A percentile compares a stretch with the other conserved stretches of the same genome.
Evolutionary conservation across 2,329 filamentous ascomycete species (phyloP).

Genomic region (Aspergillus alliaceus): DNA sequence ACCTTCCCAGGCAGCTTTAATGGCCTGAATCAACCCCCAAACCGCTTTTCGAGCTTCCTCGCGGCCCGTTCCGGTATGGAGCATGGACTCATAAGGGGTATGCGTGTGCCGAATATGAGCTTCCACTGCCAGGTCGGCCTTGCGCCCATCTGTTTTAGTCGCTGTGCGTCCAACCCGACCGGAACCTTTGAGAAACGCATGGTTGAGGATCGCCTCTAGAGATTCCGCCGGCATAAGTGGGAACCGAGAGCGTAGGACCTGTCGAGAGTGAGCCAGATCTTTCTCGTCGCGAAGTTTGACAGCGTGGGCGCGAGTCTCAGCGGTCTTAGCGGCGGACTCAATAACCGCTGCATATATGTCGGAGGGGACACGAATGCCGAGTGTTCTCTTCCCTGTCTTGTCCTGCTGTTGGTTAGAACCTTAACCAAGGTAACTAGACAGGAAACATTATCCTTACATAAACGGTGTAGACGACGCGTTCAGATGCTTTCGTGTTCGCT

Average conservation of each 20-base stretch:
- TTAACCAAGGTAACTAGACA: background rate
- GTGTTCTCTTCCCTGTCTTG: slow-evolving; percentile 27
- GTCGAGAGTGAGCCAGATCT: slow-evolving; percentile 24
- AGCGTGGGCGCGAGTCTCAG: slow-evolving; percentile 39
- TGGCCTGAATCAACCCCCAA: slow-evolving; percentile 26
- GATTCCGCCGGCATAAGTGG: slow-evolving; percentile 38
- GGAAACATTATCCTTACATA: slow-evolving; percentile 30
- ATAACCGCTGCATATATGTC: slow-evolving; percentile 41
- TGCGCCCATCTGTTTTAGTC: slow-evolving; percentile 32
- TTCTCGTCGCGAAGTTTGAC: slow-evolving; percentile 38
- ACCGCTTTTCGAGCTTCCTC: slow-evolving; percentile 33
- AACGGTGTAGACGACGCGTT: slow-evolving; percentile 35
- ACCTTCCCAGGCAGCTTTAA: slow-evolving; percentile 36
- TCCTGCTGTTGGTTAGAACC: slow-evolving; percentile 20
- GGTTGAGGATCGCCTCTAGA: slow-evolving; percentile 33
- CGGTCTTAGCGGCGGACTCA: slow-evolving; percentile 39
- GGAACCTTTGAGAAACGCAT: slow-evolving; percentile 43
- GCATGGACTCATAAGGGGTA: slow-evolving; percentile 41
- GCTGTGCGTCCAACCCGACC: slow-evolving; percentile 40
- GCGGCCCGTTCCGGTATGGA: slow-evolving; percentile 25
- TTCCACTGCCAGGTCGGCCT: slow-evolving; percentile 41
- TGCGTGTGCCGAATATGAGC: slow-evolving; percentile 46
- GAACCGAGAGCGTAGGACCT: slow-evolving; percentile 33
- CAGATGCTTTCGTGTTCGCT: slow-evolving; percentile 33
- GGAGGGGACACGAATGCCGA: slow-evolving; percentile 47